Evolutionary conservation across 2,329 filamentous ascomycete genomes (phyloP).

Genomic region (Leptodontidium sp.): DNA sequence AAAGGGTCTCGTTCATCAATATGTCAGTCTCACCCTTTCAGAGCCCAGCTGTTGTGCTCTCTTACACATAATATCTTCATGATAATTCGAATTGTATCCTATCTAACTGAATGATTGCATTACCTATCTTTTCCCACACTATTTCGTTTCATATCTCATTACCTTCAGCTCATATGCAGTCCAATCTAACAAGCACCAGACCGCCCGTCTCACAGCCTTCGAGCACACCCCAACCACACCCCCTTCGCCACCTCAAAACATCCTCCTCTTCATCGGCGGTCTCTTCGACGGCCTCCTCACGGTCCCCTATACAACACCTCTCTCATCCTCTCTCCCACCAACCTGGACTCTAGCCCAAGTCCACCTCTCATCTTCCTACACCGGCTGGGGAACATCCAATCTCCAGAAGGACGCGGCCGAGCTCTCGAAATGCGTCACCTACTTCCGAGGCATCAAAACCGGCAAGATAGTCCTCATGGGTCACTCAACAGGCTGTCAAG

Average conservation of each 20-base stretch:
- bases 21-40: constrained; percentile 32
- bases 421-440: constrained; percentile 56
- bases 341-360: constrained; percentile 57
- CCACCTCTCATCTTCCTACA: constrained; percentile 53
- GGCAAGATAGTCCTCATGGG: constrained; percentile 73
- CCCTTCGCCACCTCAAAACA: constrained; percentile 48
- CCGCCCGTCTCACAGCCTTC: constrained; percentile 45
- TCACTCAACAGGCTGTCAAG: constrained; percentile 74
- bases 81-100: background rate
- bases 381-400: constrained; percentile 53
- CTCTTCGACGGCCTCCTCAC: constrained; percentile 61
- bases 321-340: constrained; percentile 46
- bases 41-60: background rate
- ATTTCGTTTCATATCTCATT: constrained; percentile 1
- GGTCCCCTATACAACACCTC: constrained; percentile 55
- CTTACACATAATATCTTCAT: background rate
- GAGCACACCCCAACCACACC: constrained; percentile 42
- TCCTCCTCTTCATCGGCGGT: constrained; percentile 62
- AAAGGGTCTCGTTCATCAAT: constrained; percentile 38
- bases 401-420: constrained; percentile 58
- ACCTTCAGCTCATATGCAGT: background rate
- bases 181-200: constrained; percentile 30
- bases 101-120: background rate
- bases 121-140: background rate
- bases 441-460: constrained; percentile 53